Evolutionary conservation across 2,329 filamentous ascomycete species (phyloP).

Genomic region (Alternaria gansuensis): DNA sequence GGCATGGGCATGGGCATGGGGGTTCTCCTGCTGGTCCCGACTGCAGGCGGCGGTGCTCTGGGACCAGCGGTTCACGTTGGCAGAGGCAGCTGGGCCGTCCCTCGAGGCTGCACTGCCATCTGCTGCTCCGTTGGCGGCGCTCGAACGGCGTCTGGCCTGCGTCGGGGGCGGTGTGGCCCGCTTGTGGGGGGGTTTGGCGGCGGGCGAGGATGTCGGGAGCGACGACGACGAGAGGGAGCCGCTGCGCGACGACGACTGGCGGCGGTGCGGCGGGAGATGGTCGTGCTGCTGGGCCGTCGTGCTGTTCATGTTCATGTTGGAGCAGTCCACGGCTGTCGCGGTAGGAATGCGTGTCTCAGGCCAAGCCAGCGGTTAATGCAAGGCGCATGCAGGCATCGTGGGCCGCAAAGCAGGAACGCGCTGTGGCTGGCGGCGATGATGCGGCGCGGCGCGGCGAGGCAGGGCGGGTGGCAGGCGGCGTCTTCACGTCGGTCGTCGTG

Average conservation of each 20-base stretch:
- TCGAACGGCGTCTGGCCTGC: constrained; percentile 51
- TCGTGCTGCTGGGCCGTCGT: constrained; percentile 8
- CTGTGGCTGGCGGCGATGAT: constrained; percentile 16
- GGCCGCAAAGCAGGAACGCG: constrained; percentile 38
- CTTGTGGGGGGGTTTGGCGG: constrained; percentile 32
- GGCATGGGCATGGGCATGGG: too few relatives aligned
- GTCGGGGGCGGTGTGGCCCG: constrained; percentile 41
- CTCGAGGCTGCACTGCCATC: constrained; percentile 51
- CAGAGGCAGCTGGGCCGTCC: constrained; percentile 58
- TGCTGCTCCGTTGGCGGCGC: constrained; percentile 52
- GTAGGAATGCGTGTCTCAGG: constrained; percentile 42
- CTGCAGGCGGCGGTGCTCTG: constrained; percentile 64
- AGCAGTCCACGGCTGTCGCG: constrained; percentile 6
- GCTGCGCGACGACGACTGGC: constrained; percentile 54
- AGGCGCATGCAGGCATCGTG: constrained; percentile 41
- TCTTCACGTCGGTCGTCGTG: constrained; percentile 18
- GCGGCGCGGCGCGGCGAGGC: constrained; percentile 4
- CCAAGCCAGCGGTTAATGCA: constrained; percentile 35
- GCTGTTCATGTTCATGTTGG: constrained; percentile 44
- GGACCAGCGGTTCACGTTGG: constrained; percentile 66
- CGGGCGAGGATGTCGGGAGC: constrained; percentile 32
- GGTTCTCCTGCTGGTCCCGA: constrained; percentile 43
- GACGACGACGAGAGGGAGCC: constrained; percentile 58
- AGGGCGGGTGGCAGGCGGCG: not conserved
- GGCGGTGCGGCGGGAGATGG: constrained; percentile 27